Evolutionary conservation across 2,329 filamentous ascomycete species (phyloP).

Genomic region (Neonectria ditissima): DNA sequence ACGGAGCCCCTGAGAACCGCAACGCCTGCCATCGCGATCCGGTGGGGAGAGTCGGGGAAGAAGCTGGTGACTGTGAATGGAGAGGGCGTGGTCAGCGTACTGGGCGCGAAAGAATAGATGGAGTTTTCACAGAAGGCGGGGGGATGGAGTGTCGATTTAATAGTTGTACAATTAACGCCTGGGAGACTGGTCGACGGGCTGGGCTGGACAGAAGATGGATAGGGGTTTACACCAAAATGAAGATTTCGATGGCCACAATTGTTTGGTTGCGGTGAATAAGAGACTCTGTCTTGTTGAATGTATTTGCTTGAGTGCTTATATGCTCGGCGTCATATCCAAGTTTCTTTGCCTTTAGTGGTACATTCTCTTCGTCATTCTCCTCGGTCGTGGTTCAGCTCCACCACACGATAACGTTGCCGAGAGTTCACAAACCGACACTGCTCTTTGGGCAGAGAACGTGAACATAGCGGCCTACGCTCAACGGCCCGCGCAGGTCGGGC

Average conservation of each 20-base stretch:
- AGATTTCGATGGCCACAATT: constrained; percentile 8
- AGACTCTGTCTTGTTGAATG: neutral
- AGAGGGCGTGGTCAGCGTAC: constrained; percentile 80
- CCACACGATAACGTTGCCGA: no score
- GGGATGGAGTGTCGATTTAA: constrained; percentile 18
- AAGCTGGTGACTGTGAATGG: constrained; percentile 79
- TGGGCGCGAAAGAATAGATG: constrained; percentile 65
- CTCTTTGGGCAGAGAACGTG: no score
- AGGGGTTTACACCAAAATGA: constrained; percentile 25
- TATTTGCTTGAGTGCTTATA: no score
- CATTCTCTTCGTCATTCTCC: no score
- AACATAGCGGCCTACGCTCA: no score
- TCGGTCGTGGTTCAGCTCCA: no score
- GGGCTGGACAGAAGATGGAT: constrained; percentile 11
- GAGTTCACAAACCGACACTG: no score
- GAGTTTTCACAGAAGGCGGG: neutral
- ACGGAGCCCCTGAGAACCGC: constrained; percentile 84
- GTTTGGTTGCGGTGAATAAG: neutral
- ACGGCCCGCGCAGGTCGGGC: no score
- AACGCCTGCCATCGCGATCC: constrained; percentile 76
- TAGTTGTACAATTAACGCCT: constrained; percentile 28
- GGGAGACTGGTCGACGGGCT: constrained; percentile 24
- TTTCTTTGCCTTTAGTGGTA: no score
- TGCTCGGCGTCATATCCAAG: no score
- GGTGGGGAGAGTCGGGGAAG: constrained; percentile 82